Base-by-base conservation (phyloP, 352 stramenopile genomes). In the Globisporangium nodosum region DNA sequence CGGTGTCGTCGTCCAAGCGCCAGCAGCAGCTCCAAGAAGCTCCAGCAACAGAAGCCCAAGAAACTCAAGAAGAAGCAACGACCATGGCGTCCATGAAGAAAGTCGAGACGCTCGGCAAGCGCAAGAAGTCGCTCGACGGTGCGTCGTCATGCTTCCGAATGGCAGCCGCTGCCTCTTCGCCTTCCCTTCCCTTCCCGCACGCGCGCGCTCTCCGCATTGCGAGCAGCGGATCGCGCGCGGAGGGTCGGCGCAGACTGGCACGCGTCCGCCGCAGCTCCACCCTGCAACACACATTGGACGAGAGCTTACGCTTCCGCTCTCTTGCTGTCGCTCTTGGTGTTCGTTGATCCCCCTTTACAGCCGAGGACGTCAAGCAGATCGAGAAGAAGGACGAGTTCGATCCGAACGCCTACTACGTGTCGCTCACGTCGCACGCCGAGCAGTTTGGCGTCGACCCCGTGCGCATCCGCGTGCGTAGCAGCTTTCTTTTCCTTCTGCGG, bases 61-160 rank as follows among this genome's bases (percentile, higher is more conserved):
- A 37, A 37, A 11, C 33, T 12, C 33, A 37, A 37, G 33, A 52
- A 43, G n/a, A 33, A 45, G 13, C 43, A 59, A n/a, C 46, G 49
- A 37, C 24, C 33, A 68, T 68, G 49, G 61, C 66, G 30, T 70
- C 70, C 56, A 87, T 92, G 78, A 89, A 86, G 69, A 87, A 88
- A 61, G 80, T 94, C 35, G 68, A 78, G 33, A 94, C 85, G 63
- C 81, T 94, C 40, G 85, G 83, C 70, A 94, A 94, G 74, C 83
- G 85, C 66, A 93, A 94, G 68, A 92, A 93, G 69, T 93, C 83
- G 51, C 80, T 93, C 48, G 85, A 94, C 54, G 85, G 85, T 92
- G 65, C 27, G 71, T 55, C 0, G 12, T 40, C 4, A 45, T 60
- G 45, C 47, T 67, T n/a, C 57, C 49, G n/a, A 37, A 7, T n/a